These are phyloP conservation scores for Tricholoma hemisulphureum DNA, from an alignment of 768 basidiomycete species.

Conservation along the genomic window DNA sequence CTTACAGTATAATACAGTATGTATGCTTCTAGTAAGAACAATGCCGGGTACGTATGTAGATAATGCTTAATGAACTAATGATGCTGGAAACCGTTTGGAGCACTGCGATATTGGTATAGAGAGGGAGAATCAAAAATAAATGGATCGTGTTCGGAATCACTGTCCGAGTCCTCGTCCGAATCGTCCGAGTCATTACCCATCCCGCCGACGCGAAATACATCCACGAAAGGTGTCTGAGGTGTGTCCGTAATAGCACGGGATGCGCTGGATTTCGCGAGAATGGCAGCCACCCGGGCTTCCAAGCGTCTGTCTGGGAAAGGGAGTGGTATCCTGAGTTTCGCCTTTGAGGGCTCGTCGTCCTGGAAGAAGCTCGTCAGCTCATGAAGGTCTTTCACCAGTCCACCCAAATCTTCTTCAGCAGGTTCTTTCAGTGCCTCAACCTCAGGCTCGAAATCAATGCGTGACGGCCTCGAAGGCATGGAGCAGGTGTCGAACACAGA, in stretches of 20 bases:
- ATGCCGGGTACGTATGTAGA: constrained; percentile 7
- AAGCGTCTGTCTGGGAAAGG: constrained; percentile 56
- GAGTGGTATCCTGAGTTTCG: constrained; percentile 31
- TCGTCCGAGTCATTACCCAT: constrained; percentile 22
- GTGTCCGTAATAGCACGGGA: constrained; percentile 49
- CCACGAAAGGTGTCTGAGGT: constrained; percentile 78
- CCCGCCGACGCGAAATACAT: constrained; percentile 65
- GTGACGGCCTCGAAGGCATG: constrained; percentile 63
- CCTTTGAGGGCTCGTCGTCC: constrained; percentile 37
- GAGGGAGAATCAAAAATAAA: constrained; percentile 61
- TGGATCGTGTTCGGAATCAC: constrained; percentile 55
- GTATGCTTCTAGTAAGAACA: constrained; percentile 17
- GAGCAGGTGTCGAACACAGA: constrained; percentile 86
- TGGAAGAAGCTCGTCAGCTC: constrained; percentile 76
- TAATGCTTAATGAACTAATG: constrained; percentile 23
- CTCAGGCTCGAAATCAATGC: constrained; percentile 73
- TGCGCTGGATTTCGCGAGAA: constrained; percentile 76
- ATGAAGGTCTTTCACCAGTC: constrained; percentile 74
- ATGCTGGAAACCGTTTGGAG: constrained; percentile 46
- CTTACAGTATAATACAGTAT: constrained; percentile 21
- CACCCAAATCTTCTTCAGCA: constrained; percentile 68
- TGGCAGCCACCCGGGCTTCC: constrained; percentile 79
- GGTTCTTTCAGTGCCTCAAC: constrained; percentile 46
- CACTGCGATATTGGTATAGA: constrained; percentile 34
- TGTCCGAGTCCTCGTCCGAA: constrained; percentile 44